A percentile compares a stretch with the other conserved stretches of the same genome.
Evolutionary conservation across 345 rosid genomes (phyloP).

Genomic region (Punica granatum): DNA sequence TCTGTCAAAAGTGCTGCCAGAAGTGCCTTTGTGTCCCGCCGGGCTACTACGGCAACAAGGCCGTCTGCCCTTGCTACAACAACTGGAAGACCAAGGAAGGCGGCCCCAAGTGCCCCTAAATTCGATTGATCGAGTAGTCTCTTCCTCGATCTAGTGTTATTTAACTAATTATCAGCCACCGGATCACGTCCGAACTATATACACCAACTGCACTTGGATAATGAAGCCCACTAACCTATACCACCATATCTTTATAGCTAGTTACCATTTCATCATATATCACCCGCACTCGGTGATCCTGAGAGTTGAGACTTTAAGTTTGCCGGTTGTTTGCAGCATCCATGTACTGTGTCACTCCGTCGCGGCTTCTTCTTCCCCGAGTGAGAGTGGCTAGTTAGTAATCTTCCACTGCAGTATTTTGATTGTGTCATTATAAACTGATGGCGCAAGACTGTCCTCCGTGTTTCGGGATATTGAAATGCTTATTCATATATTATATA

Average conservation of each 20-base stretch:
- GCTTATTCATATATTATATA: too few relatives aligned
- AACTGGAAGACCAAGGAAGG: constrained; percentile 70
- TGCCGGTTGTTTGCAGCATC: neutral
- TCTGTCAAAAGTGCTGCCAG: constrained; percentile 67
- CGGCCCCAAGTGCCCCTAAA: constrained; percentile 65
- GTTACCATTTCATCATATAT: too few relatives aligned
- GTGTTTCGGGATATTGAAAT: neutral
- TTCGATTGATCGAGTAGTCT: too few relatives aligned
- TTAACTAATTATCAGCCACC: neutral
- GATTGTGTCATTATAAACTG: neutral
- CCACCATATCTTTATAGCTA: too few relatives aligned
- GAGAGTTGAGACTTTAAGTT: too few relatives aligned
- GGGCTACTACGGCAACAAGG: constrained; percentile 59
- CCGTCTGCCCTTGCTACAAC: constrained; percentile 65
- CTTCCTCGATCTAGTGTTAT: neutral
- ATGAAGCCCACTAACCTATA: too few relatives aligned
- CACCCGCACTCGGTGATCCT: too few relatives aligned
- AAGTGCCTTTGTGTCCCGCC: constrained; percentile 81
- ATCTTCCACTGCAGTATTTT: neutral
- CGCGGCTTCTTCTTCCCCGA: neutral
- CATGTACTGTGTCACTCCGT: neutral
- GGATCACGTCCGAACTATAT: too few relatives aligned
- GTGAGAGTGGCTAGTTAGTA: neutral
- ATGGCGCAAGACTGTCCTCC: neutral
- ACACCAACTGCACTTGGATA: too few relatives aligned